These are phyloP conservation scores for Fusarium miscanthi DNA, from an alignment of 2,329 filamentous ascomycete species.

Conservation along the genomic window DNA sequence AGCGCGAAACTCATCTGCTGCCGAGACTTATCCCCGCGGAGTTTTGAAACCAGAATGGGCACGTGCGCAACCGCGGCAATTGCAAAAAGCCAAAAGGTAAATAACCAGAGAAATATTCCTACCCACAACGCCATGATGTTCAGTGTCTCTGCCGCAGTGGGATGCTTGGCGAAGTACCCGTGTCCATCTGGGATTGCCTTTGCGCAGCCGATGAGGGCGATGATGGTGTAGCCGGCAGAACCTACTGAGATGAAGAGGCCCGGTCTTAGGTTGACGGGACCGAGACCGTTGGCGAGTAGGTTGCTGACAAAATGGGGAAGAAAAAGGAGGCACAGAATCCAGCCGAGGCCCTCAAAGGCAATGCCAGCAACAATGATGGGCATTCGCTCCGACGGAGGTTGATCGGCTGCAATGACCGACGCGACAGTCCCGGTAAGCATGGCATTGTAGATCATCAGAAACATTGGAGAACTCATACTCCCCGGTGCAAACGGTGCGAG, in stretches of 20 bases:
- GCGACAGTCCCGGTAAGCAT: background rate
- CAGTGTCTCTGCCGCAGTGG: background rate
- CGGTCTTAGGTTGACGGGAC: background rate
- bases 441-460: slow-evolving; percentile 5
- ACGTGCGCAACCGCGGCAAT: background rate
- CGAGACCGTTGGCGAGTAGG: background rate
- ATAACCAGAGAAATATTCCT: slow-evolving; percentile 5
- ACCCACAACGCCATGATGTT: slow-evolving; percentile 7
- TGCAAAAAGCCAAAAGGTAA: slow-evolving; percentile 5
- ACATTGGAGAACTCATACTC: slow-evolving; percentile 15
- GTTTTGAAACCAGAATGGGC: background rate
- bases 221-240: slow-evolving; percentile 8
- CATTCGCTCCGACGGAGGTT: background rate
- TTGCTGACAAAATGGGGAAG: background rate
- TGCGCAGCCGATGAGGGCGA: slow-evolving; percentile 3
- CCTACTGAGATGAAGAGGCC: background rate
- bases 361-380: background rate
- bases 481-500: background rate
- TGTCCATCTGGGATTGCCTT: slow-evolving; percentile 1
- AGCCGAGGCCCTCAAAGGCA: background rate
- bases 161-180: slow-evolving; percentile 3
- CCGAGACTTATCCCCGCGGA: background rate
- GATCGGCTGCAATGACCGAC: background rate
- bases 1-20: background rate
- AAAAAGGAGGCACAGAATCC: background rate